Evolutionary conservation across 2,329 filamentous ascomycete species (phyloP), one percentile per base, ranked within the genome.

Genomic region (Diaporthe eres): DNA sequence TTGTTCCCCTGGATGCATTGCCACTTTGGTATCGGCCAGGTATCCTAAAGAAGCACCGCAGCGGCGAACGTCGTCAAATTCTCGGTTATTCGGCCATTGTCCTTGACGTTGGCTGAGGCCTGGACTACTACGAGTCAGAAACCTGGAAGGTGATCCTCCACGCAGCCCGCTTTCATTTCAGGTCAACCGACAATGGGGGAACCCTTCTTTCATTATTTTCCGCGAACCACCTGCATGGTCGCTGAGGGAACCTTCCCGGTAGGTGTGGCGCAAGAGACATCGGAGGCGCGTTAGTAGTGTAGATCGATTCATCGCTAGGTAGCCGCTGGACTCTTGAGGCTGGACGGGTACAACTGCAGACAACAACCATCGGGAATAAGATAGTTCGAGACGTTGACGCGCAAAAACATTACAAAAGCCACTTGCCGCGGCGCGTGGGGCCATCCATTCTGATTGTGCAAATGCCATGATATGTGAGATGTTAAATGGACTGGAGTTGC

Each of bases 81-180:
- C 28, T 67, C 44, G 28, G 61, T 65, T 47, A 67, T 67, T 67
- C 42, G 61, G 61, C 44, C 61, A 67, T 2, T n/a, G 42, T 49
- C 44, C 61, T 67, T 49, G n/a, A 25, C 28, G 44, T 37, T 34
- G 44, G 44, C 44, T 67, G 42, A 34, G 61, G 28, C 42, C 25
- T 34, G 28, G 25, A 15, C 60, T 13, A 60, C 61, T 15, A 37
- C 44, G 61, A 67, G 61, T 67, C 61, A 67, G 61, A 37, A 67
- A 67, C 61, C 61, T 51, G 25, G 61, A 13, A 49, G 42, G 10
- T 67, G 42, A 67, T 67, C 61, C 61, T 67, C 61, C 42, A 49
- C 61, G n/a, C 61, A 49, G 61, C 61, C 61, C 61, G 61, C 61
- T 67, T 67, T 49, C 42, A 34, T 49, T 67, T 51, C 17, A 51